A percentile compares a stretch with the other conserved stretches of the same genome.
phyloP scores from a whole-genome alignment of 768 basidiomycete genomes.

The Termitomyces heimii region DNA sequence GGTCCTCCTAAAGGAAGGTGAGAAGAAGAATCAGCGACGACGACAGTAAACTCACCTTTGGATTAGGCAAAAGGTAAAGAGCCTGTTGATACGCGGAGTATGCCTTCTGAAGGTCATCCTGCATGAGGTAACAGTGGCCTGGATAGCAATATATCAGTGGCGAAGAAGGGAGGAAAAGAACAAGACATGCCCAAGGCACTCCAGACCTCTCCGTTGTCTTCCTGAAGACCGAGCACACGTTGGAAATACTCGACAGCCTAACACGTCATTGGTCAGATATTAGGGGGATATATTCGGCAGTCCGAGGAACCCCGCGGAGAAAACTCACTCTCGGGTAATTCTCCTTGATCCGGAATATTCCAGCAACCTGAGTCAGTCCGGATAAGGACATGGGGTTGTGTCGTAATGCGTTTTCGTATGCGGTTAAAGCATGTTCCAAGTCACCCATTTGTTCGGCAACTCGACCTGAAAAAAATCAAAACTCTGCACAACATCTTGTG shows the following conservation, averaged over 20 bases:
- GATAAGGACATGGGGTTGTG: constrained; percentile 90
- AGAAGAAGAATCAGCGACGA: constrained; percentile 7
- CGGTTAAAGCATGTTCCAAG: constrained; percentile 84
- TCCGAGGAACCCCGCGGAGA: constrained; percentile 32
- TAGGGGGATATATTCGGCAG: constrained; percentile 19
- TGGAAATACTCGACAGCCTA: constrained; percentile 97
- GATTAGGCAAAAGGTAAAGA: constrained; percentile 90
- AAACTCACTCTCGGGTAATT: constrained; percentile 86
- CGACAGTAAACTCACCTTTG: constrained; percentile 57
- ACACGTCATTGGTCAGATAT: constrained; percentile 33
- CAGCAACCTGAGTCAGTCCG: constrained; percentile 90
- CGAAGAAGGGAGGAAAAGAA: constrained; percentile 11
- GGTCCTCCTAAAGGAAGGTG: constrained; percentile 63
- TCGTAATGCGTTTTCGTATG: constrained; percentile 93
- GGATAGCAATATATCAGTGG: constrained; percentile 14
- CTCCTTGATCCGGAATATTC: constrained; percentile 95
- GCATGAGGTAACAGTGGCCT: constrained; percentile 99
- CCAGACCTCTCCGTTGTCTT: constrained; percentile 99
- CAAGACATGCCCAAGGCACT: constrained; percentile 74
- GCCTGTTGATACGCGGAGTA: constrained; percentile 99
- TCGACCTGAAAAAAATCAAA: constrained; percentile 53
- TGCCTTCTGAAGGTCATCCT: constrained; percentile 97
- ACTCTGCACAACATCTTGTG: constrained; percentile 5
- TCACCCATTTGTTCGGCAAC: constrained; percentile 96
- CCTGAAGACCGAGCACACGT: constrained; percentile 81